Evolutionary conservation across 2,329 filamentous ascomycete genomes (phyloP), one percentile per base, ranked within the genome.

Genomic region (Colletotrichum lupini): DNA sequence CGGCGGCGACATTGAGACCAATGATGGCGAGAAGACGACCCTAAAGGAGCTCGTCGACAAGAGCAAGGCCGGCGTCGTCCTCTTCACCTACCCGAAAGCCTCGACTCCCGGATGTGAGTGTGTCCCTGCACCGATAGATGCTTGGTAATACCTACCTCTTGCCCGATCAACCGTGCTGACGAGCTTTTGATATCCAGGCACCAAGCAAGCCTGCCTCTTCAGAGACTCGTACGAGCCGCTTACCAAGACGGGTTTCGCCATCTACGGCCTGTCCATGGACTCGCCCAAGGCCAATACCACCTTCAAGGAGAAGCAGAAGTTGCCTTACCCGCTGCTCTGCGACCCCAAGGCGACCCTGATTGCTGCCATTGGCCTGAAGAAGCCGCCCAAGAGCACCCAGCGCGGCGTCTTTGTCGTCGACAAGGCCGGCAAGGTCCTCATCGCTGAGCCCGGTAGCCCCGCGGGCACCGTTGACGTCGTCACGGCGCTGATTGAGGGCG

Each of bases 21-120:
- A 98, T 76, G 94, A 97, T 76, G 95, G 95, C 78, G 86, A 88
- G 67, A 94, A 93, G 85, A 95, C 93, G 6, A 95, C 91, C 1
- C 86, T 99, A 72, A 93, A 94, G 85, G 87, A 91, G 77, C 91
- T 99, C 28, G 89, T 98, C 61, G 92, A 95, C 64, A 90, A 93
- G 80, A 97, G 95, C 88, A 92, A 94, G 84, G 88, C 90, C 46
- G 97, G 96, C 30, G 93, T 98, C 56, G 94, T 98, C 42, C 86
- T 98, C 35, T 98, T 99, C 83, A 98, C 95, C 37, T 98, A 98
- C 81, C 97, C 97, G 72, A 97, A 94, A 85, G 97, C 97, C 14
- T 97, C 93, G 32, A 99, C 97, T 26, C 94, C 95, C 49, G 96
- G 96, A 75, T 98, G 96, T 98, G 91, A 90, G 94, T 81, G 68